These are phyloP conservation scores for Piromyces finnis DNA, from an alignment of 192 early-diverging fungal genomes.

Conservation along the genomic window DNA sequence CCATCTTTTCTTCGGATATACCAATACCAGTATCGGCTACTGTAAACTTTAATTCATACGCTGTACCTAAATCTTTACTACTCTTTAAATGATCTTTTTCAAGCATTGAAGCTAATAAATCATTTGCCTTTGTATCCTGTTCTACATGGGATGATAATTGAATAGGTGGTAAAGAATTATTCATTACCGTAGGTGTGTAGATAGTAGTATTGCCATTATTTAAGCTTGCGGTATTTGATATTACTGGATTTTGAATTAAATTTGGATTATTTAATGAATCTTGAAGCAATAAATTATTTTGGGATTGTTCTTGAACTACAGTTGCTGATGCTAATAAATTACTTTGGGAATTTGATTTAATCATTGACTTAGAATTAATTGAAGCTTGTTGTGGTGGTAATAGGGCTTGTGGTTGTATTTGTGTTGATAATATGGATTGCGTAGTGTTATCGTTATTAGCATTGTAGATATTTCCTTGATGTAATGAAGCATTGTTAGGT, in stretches of 20 bases:
- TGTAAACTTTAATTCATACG: slow-evolving; percentile 2
- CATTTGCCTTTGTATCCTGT: not conserved
- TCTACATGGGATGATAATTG: not conserved
- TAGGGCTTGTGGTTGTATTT: not conserved
- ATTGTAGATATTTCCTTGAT: not conserved
- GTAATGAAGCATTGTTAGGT: not conserved
- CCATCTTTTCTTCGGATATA: slow-evolving; percentile 55
- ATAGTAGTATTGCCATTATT: not conserved
- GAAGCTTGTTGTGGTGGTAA: not conserved
- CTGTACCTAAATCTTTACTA: not conserved
- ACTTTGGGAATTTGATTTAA: no score
- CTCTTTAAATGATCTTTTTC: not conserved
- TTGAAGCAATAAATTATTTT: not conserved
- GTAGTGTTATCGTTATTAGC: no score
- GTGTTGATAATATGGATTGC: no score
- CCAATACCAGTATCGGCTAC: slow-evolving; percentile 74
- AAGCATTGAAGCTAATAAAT: not conserved
- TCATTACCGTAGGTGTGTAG: not conserved
- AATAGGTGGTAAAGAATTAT: not conserved
- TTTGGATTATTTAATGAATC: not conserved
- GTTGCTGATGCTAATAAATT: no score
- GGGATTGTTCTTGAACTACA: not conserved
- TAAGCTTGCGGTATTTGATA: not conserved
- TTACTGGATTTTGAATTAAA: not conserved
- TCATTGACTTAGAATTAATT: not conserved